These are phyloP conservation scores for Plectosphaerella plurivora DNA, from an alignment of 2,329 filamentous ascomycete species.

Conservation along the genomic window DNA sequence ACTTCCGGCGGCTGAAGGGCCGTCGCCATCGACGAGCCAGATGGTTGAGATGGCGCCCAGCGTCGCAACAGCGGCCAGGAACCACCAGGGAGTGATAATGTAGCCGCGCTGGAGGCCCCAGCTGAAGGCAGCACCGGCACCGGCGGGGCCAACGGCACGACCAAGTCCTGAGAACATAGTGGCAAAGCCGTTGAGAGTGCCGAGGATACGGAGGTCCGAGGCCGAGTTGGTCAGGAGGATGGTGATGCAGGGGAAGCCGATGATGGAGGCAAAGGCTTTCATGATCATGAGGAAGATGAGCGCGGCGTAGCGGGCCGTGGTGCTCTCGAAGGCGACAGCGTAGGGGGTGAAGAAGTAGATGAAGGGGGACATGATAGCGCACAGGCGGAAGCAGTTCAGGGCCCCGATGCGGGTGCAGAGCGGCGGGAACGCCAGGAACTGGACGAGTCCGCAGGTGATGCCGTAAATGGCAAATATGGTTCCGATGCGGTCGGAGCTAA, in stretches of 20 bases:
- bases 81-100: constrained; percentile 77
- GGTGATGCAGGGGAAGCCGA: constrained; percentile 84
- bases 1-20: constrained; percentile 37
- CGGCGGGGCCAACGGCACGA: constrained; percentile 71
- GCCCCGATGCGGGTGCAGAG: constrained; percentile 71
- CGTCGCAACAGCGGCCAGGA: constrained; percentile 59
- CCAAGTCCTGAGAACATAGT: constrained; percentile 80
- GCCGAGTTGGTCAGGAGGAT: constrained; percentile 88
- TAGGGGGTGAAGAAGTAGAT: constrained; percentile 82
- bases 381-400: constrained; percentile 66
- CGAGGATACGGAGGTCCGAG: constrained; percentile 77
- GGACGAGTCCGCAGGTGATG: constrained; percentile 71
- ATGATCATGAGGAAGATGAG: constrained; percentile 65
- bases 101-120: constrained; percentile 73
- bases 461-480: constrained; percentile 82
- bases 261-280: constrained; percentile 73
- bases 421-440: constrained; percentile 81
- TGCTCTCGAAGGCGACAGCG: constrained; percentile 56
- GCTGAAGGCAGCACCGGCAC: constrained; percentile 68
- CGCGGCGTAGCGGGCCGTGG: constrained; percentile 47
- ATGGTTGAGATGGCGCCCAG: constrained; percentile 69
- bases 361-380: constrained; percentile 63
- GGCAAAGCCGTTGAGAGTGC: constrained; percentile 87
- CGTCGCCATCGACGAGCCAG: constrained; percentile 70
- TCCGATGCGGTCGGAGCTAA: constrained; percentile 70